Percentiles rank a stretch among this genome's conserved stretches.
Evolutionary conservation across 345 rosid genomes (phyloP).

Genomic region (Alliaria petiolata): DNA sequence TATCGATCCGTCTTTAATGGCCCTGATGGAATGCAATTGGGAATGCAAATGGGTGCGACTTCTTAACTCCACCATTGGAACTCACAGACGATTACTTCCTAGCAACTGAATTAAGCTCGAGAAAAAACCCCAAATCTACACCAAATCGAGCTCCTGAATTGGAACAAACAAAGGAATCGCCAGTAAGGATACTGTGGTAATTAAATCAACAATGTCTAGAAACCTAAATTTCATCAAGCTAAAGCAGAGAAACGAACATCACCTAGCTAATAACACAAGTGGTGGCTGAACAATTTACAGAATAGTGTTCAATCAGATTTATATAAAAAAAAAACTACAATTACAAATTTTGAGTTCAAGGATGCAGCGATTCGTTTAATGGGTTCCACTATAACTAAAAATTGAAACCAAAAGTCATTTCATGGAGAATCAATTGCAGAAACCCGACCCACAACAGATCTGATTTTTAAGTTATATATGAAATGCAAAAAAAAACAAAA

Average conservation of each 20-base stretch:
- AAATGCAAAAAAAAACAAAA: background rate
- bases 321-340: background rate
- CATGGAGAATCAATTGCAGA: background rate
- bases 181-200: background rate
- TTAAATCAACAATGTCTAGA: background rate
- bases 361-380: background rate
- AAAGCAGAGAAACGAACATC: background rate
- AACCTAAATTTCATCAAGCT: background rate
- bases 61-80: slow-evolving; percentile 55
- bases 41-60: slow-evolving; percentile 32
- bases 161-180: background rate
- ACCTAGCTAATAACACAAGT: background rate
- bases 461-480: background rate
- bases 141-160: slow-evolving; percentile 4
- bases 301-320: background rate
- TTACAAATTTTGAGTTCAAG: background rate
- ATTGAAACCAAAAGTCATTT: background rate
- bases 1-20: slow-evolving; percentile 37
- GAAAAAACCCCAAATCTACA: background rate
- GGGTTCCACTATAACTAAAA: background rate
- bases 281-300: background rate
- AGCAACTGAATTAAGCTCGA: background rate
- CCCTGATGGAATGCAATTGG: slow-evolving; percentile 41
- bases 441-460: background rate
- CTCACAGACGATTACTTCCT: background rate